Percentiles rank a stretch among this genome's conserved stretches.
Conservation (phyloP, 2,329 filamentous ascomycete species). For the Apiospora pterosperma region DNA sequence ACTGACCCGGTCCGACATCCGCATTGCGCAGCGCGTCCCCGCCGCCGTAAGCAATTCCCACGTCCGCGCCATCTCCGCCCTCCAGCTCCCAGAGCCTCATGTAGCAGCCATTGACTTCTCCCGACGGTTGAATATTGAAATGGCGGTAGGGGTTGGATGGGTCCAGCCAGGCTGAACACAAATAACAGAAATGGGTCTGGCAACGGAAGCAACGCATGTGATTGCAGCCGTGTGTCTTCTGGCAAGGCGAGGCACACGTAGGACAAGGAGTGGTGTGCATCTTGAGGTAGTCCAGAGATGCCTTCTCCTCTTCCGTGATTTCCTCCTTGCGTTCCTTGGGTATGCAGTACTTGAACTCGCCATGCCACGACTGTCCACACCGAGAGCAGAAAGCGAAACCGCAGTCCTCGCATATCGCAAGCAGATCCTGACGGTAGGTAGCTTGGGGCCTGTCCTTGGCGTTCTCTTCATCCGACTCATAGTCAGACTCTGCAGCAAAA, state of each 20-base stretch:
- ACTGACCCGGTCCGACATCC: slow-evolving; percentile 15
- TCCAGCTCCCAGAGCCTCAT: slow-evolving; percentile 89
- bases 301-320: slow-evolving; percentile 79
- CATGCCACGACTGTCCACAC: slow-evolving; percentile 81
- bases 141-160: slow-evolving; percentile 81
- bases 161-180: slow-evolving; percentile 84
- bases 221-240: slow-evolving; percentile 93
- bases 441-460: slow-evolving; percentile 28
- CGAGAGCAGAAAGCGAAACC: slow-evolving; percentile 79
- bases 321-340: slow-evolving; percentile 65
- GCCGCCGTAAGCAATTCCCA: slow-evolving; percentile 42
- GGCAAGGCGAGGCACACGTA: slow-evolving; percentile 77
- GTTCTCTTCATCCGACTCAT: slow-evolving; percentile 45
- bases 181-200: slow-evolving; percentile 89
- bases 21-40: slow-evolving; percentile 23
- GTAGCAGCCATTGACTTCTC: slow-evolving; percentile 63
- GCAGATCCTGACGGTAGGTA: slow-evolving; percentile 47
- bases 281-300: slow-evolving; percentile 79
- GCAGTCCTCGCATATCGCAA: slow-evolving; percentile 87
- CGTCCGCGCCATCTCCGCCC: slow-evolving; percentile 65
- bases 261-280: slow-evolving; percentile 84
- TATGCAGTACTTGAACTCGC: slow-evolving; percentile 70
- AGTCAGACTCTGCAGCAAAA: slow-evolving; percentile 51
- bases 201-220: slow-evolving; percentile 95
- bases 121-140: slow-evolving; percentile 66